These are phyloP conservation scores for Daldinia grandis DNA, from an alignment of 495 filamentous ascomycete genomes.

Conservation along the genomic window DNA sequence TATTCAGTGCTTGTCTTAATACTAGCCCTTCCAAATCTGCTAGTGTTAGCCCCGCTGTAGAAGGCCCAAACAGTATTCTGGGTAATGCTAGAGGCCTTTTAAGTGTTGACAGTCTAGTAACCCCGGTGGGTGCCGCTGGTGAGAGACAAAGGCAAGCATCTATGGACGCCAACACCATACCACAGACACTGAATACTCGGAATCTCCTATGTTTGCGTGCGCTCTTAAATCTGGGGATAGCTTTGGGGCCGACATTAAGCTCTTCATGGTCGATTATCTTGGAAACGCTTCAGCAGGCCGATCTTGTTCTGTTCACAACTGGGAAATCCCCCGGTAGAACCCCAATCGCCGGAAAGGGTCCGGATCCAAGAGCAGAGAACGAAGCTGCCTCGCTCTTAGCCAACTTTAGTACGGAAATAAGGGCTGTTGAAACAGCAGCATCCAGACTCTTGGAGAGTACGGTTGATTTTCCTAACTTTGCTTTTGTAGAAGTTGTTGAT, in stretches of 20 bases:
- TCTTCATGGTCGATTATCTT: slow-evolving; percentile 88
- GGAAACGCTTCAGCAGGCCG: slow-evolving; percentile 90
- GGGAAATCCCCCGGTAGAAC: slow-evolving; percentile 58
- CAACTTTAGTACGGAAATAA: slow-evolving; percentile 78
- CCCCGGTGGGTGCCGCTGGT: slow-evolving; percentile 54
- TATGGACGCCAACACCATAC: slow-evolving; percentile 51
- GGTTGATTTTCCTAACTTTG: slow-evolving; percentile 79
- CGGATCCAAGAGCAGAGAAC: slow-evolving; percentile 53
- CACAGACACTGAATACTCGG: slow-evolving; percentile 76
- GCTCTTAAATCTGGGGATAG: slow-evolving; percentile 92
- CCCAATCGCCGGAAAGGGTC: slow-evolving; percentile 52
- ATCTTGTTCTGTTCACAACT: slow-evolving; percentile 77
- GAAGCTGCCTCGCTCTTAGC: slow-evolving; percentile 61
- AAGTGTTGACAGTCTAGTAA: slow-evolving; percentile 69
- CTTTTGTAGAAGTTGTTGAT: slow-evolving; percentile 79
- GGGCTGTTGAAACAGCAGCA: slow-evolving; percentile 89
- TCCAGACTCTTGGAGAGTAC: slow-evolving; percentile 89
- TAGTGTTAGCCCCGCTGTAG: slow-evolving; percentile 56
- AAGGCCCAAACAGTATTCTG: slow-evolving; percentile 62
- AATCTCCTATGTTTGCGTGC: slow-evolving; percentile 91
- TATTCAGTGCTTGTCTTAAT: slow-evolving; percentile 69
- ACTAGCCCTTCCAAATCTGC: slow-evolving; percentile 48
- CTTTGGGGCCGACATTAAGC: slow-evolving; percentile 85
- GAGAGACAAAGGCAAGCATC: slow-evolving; percentile 64
- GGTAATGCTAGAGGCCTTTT: slow-evolving; percentile 70